Conservation (phyloP, 495 filamentous ascomycete genomes). For the Lineolata rhizophorae region DNA sequence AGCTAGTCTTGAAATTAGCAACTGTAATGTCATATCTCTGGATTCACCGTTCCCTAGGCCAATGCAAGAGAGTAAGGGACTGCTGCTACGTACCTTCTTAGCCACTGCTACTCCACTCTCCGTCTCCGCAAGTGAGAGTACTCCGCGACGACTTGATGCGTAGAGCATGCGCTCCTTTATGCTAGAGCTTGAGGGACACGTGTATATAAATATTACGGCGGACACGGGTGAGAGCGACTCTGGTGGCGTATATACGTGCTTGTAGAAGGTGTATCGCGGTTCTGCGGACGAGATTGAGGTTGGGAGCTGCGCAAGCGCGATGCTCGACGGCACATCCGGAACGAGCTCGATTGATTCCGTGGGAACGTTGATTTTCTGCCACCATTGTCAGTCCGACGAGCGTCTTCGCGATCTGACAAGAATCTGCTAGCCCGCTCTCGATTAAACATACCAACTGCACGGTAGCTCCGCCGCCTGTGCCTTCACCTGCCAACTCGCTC, state of each 20-base stretch:
- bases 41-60: background rate
- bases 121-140: slow-evolving; percentile 49
- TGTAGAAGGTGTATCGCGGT: slow-evolving; percentile 82
- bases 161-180: slow-evolving; percentile 95
- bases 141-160: slow-evolving; percentile 36
- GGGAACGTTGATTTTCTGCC: slow-evolving; percentile 47
- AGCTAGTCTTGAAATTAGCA: slow-evolving; percentile 23
- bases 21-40: background rate
- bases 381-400: slow-evolving; percentile 1
- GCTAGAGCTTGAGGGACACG: background rate
- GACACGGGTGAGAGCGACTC: too few species aligned
- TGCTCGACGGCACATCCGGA: slow-evolving; percentile 28
- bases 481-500: slow-evolving; percentile 24
- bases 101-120: slow-evolving; percentile 45
- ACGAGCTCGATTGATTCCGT: slow-evolving; percentile 68
- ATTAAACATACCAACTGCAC: slow-evolving; percentile 89
- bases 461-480: slow-evolving; percentile 24
- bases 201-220: too few species aligned
- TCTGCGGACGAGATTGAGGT: slow-evolving; percentile 52
- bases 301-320: slow-evolving; percentile 26
- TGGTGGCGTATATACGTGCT: slow-evolving; percentile 33
- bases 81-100: slow-evolving; percentile 36
- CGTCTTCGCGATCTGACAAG: too few species aligned
- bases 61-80: background rate
- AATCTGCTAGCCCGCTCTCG: too few species aligned